Base-by-base conservation (phyloP, 2,329 filamentous ascomycete genomes). In the Ceratocystis harringtonii region DNA sequence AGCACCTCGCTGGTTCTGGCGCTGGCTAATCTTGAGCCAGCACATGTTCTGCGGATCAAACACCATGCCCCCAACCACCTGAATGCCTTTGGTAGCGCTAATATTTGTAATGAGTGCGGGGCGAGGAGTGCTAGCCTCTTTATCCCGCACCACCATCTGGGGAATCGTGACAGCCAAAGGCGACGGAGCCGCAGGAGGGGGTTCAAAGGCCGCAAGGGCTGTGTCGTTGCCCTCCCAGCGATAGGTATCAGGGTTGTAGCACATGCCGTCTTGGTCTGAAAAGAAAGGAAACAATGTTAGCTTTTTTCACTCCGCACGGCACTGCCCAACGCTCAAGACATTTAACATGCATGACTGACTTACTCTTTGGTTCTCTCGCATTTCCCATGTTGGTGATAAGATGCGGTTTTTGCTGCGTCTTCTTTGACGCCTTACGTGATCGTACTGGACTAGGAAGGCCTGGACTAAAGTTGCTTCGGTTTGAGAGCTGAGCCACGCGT, bases 221-320 rank as follows among this genome's bases (percentile, higher is more conserved):
- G 90, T 92, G 73, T 99, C 94, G 71, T 99, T 99, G 63, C 94
- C 94, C 78, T 99, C 94, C 94, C 94, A 99, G 62, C 85, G 83
- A 72, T 86, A 94, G 7, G 89, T 88, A 32, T 82, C 79, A 5
- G 94, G 90, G 72, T 99, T 97, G 74, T 96, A 99, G 65, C 85
- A 87, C 94, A 99, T 99, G 69, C 92, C 94, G 75, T 96, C 94
- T 68, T 96, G 83, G 72, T 86, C 90, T 92, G 69, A 55, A 55
- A 6, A 52, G 48, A 19, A 19, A 32, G 41, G 60, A 50, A 57
- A 32, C 32, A 45, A 41, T 61, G 70, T 78, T 72, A 77, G 73
- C 60, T 66, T 60, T 60, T 65, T n/a, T 62, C 32, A 50, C 60
- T 41, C 10, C 12, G 4, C 10, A 41, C 36, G 15, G 4, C 36